Evolutionary conservation across 2,329 filamentous ascomycete species (phyloP), one percentile per base, ranked within the genome.

Genomic region (Cladophialophora chaetospira): DNA sequence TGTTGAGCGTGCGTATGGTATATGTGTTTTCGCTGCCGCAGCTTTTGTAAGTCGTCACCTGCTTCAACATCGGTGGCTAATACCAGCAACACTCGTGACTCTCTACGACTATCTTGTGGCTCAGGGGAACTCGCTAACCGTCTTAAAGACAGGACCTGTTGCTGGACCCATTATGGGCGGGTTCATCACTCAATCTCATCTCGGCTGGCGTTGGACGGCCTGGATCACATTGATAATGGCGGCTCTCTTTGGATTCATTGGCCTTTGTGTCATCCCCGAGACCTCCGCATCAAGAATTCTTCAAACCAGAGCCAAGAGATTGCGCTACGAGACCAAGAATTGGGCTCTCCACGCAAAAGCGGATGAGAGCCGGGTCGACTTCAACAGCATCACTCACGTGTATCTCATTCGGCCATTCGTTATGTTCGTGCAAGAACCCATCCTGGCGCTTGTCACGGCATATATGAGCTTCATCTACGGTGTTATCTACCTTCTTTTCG

Each of bases 151-250:
- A 1, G 80, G 80, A 1, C 79, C 79, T 0, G 73, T 75, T 2
- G 68, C 53, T 21, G 59, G 56, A 28, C 59, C 80, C 2, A 75
- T 83, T 52, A 70, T 78, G 6, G 79, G 79, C 6, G 77, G 75
- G 0, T 82, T 80, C 54, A 73, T 81, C 29, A 76, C 75, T 0
- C 70, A 77, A 36, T 76, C 71, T 5, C 63, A 75, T 60, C 74
- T 83, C 1, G 79, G 79, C 13, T 84, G 82, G 81, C 72, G 81
- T 15, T 84, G 81, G 80, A 83, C 79, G 0, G 75, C 75, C 8
- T 85, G 81, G 72, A 73, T 83, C 21, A 82, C 79, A 0, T 65
- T 79, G 43, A 82, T 84, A 47, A 73, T 79, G 64, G 70, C 71
- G 0, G 68, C 67, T 6, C 63, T 74, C 3, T 74, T 81, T 58